A percentile compares a stretch with the other conserved stretches of the same genome.
Conservation (phyloP, 305 asterid species). For the Solanum chacoense region DNA sequence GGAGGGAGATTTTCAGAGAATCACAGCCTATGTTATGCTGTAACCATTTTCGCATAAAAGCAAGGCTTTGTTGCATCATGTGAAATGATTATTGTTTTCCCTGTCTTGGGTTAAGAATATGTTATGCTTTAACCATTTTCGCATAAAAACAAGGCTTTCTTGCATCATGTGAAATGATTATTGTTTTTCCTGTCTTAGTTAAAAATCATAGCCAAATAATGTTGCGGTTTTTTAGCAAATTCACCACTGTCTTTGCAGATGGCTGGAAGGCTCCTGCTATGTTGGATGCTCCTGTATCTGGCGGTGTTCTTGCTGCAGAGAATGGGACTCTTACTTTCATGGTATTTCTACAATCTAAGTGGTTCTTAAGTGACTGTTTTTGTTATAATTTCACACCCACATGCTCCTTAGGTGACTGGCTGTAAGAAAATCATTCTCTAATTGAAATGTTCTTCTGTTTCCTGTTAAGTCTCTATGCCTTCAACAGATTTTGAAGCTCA, state of each 20-base stretch:
- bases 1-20: neutral
- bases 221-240: neutral
- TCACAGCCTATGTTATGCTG: neutral
- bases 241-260: slow-evolving; percentile 21
- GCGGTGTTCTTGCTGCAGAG: slow-evolving; percentile 86
- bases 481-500: neutral
- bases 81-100: neutral
- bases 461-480: neutral
- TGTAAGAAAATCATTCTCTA: neutral
- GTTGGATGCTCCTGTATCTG: slow-evolving; percentile 99
- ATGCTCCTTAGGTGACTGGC: neutral
- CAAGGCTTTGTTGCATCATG: neutral
- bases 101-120: neutral
- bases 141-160: neutral
- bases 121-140: neutral
- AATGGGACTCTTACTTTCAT: slow-evolving; percentile 88
- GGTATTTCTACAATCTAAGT: slow-evolving; percentile 30
- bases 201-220: neutral
- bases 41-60: neutral
- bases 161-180: neutral
- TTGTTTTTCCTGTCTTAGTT: neutral
- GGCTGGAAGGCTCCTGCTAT: slow-evolving; percentile 40
- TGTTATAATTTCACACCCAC: neutral
- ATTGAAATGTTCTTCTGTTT: neutral
- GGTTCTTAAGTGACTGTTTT: neutral